These are phyloP conservation scores for Abrus precatorius DNA, from an alignment of 306 rosid genomes.

Conservation along the genomic window DNA sequence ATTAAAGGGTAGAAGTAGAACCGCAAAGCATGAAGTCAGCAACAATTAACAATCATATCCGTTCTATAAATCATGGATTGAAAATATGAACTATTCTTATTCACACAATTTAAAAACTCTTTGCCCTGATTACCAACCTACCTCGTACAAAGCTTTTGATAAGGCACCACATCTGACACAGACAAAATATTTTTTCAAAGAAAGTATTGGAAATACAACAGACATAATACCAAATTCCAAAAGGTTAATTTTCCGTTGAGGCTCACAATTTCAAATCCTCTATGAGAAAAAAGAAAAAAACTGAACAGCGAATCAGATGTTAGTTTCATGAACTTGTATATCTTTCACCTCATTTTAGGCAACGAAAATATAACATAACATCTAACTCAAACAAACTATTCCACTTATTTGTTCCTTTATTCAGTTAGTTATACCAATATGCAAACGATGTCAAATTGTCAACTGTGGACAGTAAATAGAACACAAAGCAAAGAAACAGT, in stretches of 20 bases:
- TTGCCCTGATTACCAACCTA: constrained; percentile 6
- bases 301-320: constrained; percentile 13
- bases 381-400: constrained; percentile 14
- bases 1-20: neutral
- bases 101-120: neutral
- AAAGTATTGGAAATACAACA: neutral
- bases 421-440: neutral
- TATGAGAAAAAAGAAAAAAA: neutral
- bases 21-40: constrained; percentile 2
- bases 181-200: neutral
- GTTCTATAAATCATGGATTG: neutral
- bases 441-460: constrained; percentile 22
- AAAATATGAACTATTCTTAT: neutral
- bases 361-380: constrained; percentile 31
- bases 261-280: constrained; percentile 24
- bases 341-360: constrained; percentile 13
- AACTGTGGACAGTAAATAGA: neutral
- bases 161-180: neutral
- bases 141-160: neutral
- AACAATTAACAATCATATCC: neutral
- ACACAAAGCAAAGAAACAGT: neutral
- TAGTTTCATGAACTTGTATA: neutral
- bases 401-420: neutral
- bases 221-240: neutral
- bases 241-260: neutral